phyloP scores from a whole-genome alignment of 2,329 filamentous ascomycete species.

The Exserohilum turcica region DNA sequence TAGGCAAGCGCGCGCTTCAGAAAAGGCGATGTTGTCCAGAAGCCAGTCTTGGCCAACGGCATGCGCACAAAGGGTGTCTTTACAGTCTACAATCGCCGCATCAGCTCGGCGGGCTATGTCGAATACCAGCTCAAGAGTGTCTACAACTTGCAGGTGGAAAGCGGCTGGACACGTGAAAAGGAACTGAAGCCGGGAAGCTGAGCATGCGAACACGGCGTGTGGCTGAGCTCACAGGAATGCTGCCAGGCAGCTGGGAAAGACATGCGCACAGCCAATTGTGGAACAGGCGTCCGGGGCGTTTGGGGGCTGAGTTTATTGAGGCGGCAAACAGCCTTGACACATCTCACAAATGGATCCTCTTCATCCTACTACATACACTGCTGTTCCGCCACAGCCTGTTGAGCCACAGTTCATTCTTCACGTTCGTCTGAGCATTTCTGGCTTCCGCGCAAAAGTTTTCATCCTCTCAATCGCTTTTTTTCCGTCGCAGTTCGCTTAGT shows the following conservation, averaged over 20 bases:
- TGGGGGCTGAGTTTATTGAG: slow-evolving; percentile 22
- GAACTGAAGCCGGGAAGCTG: slow-evolving; percentile 27
- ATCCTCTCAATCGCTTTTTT: slow-evolving; percentile 7
- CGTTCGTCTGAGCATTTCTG: slow-evolving; percentile 19
- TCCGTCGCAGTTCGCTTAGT: slow-evolving; percentile 13
- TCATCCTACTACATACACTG: slow-evolving; percentile 34
- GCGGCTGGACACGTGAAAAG: slow-evolving; percentile 39
- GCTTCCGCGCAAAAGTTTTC: slow-evolving; percentile 8
- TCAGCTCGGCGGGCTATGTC: slow-evolving; percentile 19
- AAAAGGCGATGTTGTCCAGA: slow-evolving; percentile 35
- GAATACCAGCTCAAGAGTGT: slow-evolving; percentile 38
- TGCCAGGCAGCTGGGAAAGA: slow-evolving; percentile 16
- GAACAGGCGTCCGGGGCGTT: slow-evolving; percentile 21
- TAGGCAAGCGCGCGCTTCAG: slow-evolving; percentile 32
- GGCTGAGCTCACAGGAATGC: slow-evolving; percentile 30
- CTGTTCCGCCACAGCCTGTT: slow-evolving; percentile 32
- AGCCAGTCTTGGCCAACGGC: slow-evolving; percentile 28
- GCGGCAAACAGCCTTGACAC: slow-evolving; percentile 9
- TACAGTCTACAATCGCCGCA: slow-evolving; percentile 16
- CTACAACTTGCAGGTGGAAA: slow-evolving; percentile 15
- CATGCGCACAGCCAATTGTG: slow-evolving; percentile 18
- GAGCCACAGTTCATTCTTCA: slow-evolving; percentile 32
- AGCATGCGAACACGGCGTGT: slow-evolving; percentile 16
- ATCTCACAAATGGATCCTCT: slow-evolving; percentile 6
- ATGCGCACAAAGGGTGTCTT: slow-evolving; percentile 29